Evolutionary conservation across 2,329 filamentous ascomycete genomes (phyloP).

Genomic region (Parastagonospora nodorum): DNA sequence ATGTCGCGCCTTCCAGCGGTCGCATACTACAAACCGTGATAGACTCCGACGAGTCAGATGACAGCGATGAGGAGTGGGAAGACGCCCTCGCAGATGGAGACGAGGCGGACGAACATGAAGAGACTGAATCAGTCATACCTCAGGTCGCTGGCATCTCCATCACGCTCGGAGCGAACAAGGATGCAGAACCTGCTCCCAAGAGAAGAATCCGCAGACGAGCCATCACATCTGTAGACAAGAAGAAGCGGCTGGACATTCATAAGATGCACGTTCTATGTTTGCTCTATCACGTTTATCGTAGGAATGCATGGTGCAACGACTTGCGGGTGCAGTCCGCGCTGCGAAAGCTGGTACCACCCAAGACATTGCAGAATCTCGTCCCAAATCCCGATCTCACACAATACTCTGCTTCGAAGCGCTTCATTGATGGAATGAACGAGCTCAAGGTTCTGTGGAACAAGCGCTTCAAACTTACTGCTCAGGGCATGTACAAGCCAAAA

Average conservation of each 20-base stretch:
- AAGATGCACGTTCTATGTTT: slow-evolving; percentile 85
- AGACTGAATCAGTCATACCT: slow-evolving; percentile 31
- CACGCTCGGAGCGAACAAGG: slow-evolving; percentile 44
- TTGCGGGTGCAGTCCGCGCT: slow-evolving; percentile 63
- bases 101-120: slow-evolving; percentile 29
- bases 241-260: slow-evolving; percentile 74
- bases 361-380: slow-evolving; percentile 69
- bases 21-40: slow-evolving; percentile 47
- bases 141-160: slow-evolving; percentile 48
- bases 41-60: slow-evolving; percentile 61
- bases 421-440: slow-evolving; percentile 78
- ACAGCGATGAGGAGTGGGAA: slow-evolving; percentile 67
- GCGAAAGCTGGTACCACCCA: slow-evolving; percentile 65
- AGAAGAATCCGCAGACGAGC: slow-evolving; percentile 54
- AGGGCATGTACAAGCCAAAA: slow-evolving; percentile 50
- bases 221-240: slow-evolving; percentile 62
- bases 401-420: slow-evolving; percentile 74
- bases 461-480: slow-evolving; percentile 71
- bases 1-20: slow-evolving; percentile 17
- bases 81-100: slow-evolving; percentile 49
- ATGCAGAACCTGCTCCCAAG: slow-evolving; percentile 37
- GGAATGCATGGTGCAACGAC: slow-evolving; percentile 92
- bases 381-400: slow-evolving; percentile 71
- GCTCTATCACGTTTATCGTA: slow-evolving; percentile 73
- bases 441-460: slow-evolving; percentile 69